Conservation (phyloP, 805 yeast species). For the Diddensiella caesifluorescens region DNA sequence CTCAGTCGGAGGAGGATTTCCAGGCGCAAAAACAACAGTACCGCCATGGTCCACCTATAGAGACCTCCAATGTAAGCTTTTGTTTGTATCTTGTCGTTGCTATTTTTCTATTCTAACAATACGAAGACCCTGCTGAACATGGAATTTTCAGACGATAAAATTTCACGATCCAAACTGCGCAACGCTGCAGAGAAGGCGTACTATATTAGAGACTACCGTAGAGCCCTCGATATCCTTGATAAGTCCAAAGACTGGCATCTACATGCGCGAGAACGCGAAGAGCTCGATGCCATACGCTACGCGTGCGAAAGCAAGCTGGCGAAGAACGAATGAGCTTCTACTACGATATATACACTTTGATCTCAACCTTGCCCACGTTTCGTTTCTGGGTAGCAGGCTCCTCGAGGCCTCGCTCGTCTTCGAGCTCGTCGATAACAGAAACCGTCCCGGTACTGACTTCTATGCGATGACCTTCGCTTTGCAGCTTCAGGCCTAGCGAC, state of each 20-base stretch:
- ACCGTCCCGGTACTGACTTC: slow-evolving; percentile 61
- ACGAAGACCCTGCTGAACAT: slow-evolving; percentile 15
- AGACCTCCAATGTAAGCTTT: slow-evolving; percentile 16
- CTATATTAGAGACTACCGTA: slow-evolving; percentile 45
- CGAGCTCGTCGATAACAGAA: slow-evolving; percentile 67
- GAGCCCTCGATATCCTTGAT: slow-evolving; percentile 45
- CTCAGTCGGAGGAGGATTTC: slow-evolving; percentile 65
- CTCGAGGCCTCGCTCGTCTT: slow-evolving; percentile 14
- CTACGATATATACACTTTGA: slow-evolving; percentile 35
- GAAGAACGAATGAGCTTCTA: slow-evolving; percentile 1
- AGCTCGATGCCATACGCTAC: slow-evolving; percentile 42
- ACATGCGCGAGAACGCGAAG: slow-evolving; percentile 46
- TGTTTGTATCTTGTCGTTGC: background rate
- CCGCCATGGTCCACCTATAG: slow-evolving; percentile 48
- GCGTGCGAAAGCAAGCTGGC: slow-evolving; percentile 34
- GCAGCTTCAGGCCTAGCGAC: slow-evolving; percentile 57
- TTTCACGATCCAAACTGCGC: slow-evolving; percentile 50
- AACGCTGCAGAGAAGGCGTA: slow-evolving; percentile 62
- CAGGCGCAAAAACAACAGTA: slow-evolving; percentile 48
- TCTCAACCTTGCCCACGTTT: slow-evolving; percentile 40
- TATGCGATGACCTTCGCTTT: slow-evolving; percentile 44
- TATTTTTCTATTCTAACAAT: slow-evolving; percentile 6
- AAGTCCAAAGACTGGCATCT: slow-evolving; percentile 35
- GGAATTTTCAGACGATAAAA: slow-evolving; percentile 36
- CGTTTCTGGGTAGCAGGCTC: slow-evolving; percentile 34